Evolutionary conservation across 2,329 filamentous ascomycete species (phyloP).

Genomic region (Orbilia ellipsospora): DNA sequence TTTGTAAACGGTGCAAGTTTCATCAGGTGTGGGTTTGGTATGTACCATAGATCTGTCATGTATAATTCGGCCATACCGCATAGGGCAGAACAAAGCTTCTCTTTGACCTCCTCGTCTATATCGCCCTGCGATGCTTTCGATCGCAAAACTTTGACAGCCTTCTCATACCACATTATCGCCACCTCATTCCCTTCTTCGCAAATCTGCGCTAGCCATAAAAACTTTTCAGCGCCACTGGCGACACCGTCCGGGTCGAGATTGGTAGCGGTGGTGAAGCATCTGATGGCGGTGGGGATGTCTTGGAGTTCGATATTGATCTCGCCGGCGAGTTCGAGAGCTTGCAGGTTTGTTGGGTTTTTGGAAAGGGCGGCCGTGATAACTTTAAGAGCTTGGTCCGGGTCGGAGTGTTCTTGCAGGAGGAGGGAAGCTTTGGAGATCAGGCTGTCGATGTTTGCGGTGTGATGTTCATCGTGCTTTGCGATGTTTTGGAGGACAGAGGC

Average conservation of each 20-base stretch:
- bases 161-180: slow-evolving; percentile 75
- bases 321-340: slow-evolving; percentile 79
- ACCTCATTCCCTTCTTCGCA: slow-evolving; percentile 76
- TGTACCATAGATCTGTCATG: slow-evolving; percentile 93
- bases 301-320: slow-evolving; percentile 86
- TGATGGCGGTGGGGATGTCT: slow-evolving; percentile 78
- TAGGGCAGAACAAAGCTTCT: slow-evolving; percentile 87
- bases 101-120: slow-evolving; percentile 71
- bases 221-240: slow-evolving; percentile 86
- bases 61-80: slow-evolving; percentile 96
- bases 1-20: slow-evolving; percentile 58
- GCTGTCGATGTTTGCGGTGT: slow-evolving; percentile 35
- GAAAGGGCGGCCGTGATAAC: slow-evolving; percentile 52
- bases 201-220: slow-evolving; percentile 91
- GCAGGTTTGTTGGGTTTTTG: slow-evolving; percentile 62
- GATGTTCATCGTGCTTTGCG: slow-evolving; percentile 38
- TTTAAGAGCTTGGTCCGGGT: slow-evolving; percentile 54
- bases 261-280: slow-evolving; percentile 78
- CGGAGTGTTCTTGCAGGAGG: slow-evolving; percentile 46
- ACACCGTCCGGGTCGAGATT: slow-evolving; percentile 79
- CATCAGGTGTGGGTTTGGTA: not conserved
- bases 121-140: slow-evolving; percentile 62
- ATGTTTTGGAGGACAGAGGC: slow-evolving; percentile 53
- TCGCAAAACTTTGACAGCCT: slow-evolving; percentile 78
- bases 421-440: slow-evolving; percentile 28